Conservation (phyloP, 129 eudicot genomes). For the Cynara cardunculus region DNA sequence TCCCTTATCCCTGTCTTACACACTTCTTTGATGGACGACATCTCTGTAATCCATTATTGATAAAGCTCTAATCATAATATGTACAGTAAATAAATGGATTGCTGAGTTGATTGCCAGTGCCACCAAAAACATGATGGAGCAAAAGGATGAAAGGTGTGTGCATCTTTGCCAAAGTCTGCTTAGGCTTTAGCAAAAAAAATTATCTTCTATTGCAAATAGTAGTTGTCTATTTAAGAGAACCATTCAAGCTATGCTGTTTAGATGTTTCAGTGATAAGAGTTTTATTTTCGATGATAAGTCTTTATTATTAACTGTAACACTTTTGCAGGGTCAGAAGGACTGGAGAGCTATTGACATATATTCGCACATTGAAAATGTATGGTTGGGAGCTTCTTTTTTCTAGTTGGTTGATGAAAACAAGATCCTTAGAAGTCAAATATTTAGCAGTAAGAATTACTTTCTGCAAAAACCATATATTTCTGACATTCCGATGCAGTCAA, state of each 20-base stretch:
- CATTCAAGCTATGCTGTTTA: background rate
- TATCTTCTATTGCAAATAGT: background rate
- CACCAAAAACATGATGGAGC: conserved; percentile 88
- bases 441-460: conserved; percentile 46
- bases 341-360: conserved; percentile 66
- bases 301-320: background rate
- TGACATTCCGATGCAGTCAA: background rate
- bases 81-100: conserved; percentile 91
- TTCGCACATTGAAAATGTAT: conserved; percentile 92
- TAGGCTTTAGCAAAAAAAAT: background rate
- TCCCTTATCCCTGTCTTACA: background rate
- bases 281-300: background rate
- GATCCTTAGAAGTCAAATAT: conserved; percentile 71
- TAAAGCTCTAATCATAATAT: background rate
- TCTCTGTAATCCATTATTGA: background rate
- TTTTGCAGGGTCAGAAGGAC: conserved; percentile 84
- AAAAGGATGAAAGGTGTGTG: conserved; percentile 87
- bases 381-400: conserved; percentile 94
- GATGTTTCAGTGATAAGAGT: background rate
- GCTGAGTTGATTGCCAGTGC: conserved; percentile 82
- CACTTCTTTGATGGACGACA: background rate
- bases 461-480: background rate
- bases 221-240: background rate
- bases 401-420: conserved; percentile 83
- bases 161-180: conserved; percentile 5